A percentile compares a stretch with the other conserved stretches of the same genome.
phyloP scores from a whole-genome alignment of 805 yeast genomes.

The Naumovozyma dairenensis region DNA sequence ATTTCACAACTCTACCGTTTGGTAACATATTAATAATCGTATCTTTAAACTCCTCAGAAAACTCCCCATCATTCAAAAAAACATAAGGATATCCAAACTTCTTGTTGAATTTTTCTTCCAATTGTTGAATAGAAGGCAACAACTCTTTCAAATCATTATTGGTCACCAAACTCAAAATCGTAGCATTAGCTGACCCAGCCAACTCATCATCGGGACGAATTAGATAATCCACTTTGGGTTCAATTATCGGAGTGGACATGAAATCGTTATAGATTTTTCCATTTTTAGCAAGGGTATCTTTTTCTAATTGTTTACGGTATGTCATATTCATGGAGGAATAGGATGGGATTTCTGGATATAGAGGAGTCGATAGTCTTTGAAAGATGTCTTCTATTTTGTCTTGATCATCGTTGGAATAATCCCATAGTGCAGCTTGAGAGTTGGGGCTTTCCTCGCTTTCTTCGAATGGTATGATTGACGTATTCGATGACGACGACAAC shows the following conservation, averaged over 20 bases:
- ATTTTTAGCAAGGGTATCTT: slow-evolving; percentile 25
- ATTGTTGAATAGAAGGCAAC: slow-evolving; percentile 42
- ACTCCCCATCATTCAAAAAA: slow-evolving; percentile 62
- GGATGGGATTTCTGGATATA: slow-evolving; percentile 6
- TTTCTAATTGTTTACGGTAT: neutral
- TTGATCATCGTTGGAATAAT: neutral
- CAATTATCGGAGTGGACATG: slow-evolving; percentile 31
- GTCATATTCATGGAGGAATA: too few relatives aligned
- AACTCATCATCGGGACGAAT: slow-evolving; percentile 19
- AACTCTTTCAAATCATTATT: slow-evolving; percentile 48
- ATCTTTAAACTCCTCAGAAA: slow-evolving; percentile 46
- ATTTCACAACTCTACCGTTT: slow-evolving; percentile 35
- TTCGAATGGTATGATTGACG: too few relatives aligned
- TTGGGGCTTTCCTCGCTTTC: too few relatives aligned
- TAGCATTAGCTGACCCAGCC: slow-evolving; percentile 54
- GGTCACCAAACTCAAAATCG: slow-evolving; percentile 63
- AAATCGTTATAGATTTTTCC: slow-evolving; percentile 31
- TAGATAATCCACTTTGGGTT: slow-evolving; percentile 38
- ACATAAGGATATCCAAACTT: slow-evolving; percentile 77
- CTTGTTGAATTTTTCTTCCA: slow-evolving; percentile 56
- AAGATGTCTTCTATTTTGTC: slow-evolving; percentile 5
- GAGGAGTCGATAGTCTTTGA: slow-evolving; percentile 14
- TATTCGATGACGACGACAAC: too few relatives aligned
- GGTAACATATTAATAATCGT: slow-evolving; percentile 33
- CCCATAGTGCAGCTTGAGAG: too few relatives aligned